Base-by-base conservation (phyloP, 345 rosid species). In the Noccaea caerulescens region DNA sequence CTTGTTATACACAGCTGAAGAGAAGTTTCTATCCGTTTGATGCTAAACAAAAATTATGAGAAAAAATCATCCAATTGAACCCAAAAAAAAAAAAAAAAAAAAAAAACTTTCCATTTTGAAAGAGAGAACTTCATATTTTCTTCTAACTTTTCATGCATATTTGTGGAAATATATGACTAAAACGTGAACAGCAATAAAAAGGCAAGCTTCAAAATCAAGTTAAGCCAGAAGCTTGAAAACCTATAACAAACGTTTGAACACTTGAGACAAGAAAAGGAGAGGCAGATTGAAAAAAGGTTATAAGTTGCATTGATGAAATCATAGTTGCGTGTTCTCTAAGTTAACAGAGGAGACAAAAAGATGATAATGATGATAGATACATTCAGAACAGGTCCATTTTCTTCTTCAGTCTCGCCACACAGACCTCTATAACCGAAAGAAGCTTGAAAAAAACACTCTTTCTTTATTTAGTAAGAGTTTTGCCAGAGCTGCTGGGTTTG, bases 401-500 rank as follows among this genome's bases (percentile, higher is more conserved):
- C 53, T 49, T 14, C 44, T 57, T 58, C 61, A 42, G 41, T 61
- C 74, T 52, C 69, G 50, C 73, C 67, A 66, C 62, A 52, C 69
- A 68, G 16, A 44, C 64, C 69, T 60, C 73, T 68, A 68, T 52
- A 53, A 53, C 68, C 12, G 62, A 59, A 58, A 58, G 68, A 60
- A 59, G 68, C 57, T 36, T 12, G 14, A 9, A 36, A 18, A 43
- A 60, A 43, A 13, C 55, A 14, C 74, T 37, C 69, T 68, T 61
- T 59, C 63, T 36, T 68, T 44, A 36, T 68, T 85, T 78, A 93
- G 92, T 94, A 94, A 79, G 82, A 82, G 86, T 91, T 91, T 80
- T 85, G 97, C 99, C 97, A 94, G 14, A 94, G 59, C 82, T 89
- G 99, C 75, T 86, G 95, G 55, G 83, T 79, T 87, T 88, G 99